A percentile compares a stretch with the other conserved stretches of the same genome.
Conservation (phyloP, 768 basidiomycete species). For the Coprinopsis marcescibilis region DNA sequence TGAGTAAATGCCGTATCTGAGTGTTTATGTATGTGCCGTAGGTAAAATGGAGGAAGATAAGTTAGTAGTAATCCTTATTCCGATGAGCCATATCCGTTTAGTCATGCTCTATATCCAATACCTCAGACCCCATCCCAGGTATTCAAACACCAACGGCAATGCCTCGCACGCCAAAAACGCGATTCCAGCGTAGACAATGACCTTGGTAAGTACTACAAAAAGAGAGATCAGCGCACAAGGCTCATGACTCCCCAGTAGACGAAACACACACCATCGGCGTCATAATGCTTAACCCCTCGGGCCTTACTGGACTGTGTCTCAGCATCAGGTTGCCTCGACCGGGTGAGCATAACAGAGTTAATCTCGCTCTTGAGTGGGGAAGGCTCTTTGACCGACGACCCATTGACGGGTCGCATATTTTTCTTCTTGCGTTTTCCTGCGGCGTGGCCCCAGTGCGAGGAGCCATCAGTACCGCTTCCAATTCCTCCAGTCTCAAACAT, state of each 20-base stretch:
- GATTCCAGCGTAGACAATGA: conserved; percentile 87
- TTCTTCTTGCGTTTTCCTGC: conserved; percentile 45
- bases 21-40: too few species aligned
- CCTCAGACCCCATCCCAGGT: conserved; percentile 61
- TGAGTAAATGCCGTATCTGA: too few species aligned
- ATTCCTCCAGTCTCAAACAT: conserved; percentile 41
- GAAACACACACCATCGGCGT: conserved; percentile 67
- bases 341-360: conserved; percentile 14
- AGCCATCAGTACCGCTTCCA: conserved; percentile 29
- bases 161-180: conserved; percentile 58
- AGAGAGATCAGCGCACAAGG: conserved; percentile 2
- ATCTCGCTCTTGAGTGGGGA: conserved; percentile 4
- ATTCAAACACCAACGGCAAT: conserved; percentile 63
- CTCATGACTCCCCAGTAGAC: too few species aligned
- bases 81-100: too few species aligned
- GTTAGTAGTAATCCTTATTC: too few species aligned
- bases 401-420: conserved; percentile 45
- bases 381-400: not conserved
- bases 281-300: conserved; percentile 64
- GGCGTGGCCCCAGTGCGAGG: conserved; percentile 10
- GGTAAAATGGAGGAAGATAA: too few species aligned
- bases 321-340: conserved; percentile 14
- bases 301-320: conserved; percentile 29
- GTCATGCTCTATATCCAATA: conserved; percentile 15
- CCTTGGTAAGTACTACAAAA: conserved; percentile 72